Conservation (phyloP, 2,329 filamentous ascomycete species). For the Dissoconium aciculare region DNA sequence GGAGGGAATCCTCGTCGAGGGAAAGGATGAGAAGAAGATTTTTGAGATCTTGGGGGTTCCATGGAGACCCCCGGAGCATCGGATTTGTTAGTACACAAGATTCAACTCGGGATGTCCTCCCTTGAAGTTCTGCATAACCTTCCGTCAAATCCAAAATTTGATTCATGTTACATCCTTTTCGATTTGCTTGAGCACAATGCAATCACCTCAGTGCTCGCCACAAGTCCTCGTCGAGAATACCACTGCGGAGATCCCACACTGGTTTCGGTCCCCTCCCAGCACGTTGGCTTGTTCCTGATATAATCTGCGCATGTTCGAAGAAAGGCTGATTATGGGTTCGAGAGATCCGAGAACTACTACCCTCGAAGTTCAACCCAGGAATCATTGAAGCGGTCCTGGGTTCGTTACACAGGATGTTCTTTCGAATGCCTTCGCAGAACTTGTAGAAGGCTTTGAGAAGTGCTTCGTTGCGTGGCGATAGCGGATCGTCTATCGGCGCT, state of each 20-base stretch:
- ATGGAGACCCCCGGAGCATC: conserved; percentile 63
- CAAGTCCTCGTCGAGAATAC: not conserved
- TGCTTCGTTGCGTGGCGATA: conserved; percentile 11
- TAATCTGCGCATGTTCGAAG: not conserved
- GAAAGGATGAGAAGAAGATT: conserved; percentile 59
- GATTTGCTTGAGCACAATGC: too few relatives aligned
- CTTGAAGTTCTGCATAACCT: too few relatives aligned
- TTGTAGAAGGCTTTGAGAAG: conserved; percentile 9
- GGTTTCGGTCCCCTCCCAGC: not conserved
- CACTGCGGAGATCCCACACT: not conserved
- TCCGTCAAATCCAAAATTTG: too few relatives aligned
- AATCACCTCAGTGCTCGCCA: too few relatives aligned
- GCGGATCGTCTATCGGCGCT: conserved; percentile 11
- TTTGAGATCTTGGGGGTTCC: conserved; percentile 72
- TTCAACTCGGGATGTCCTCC: too few relatives aligned
- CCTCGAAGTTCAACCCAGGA: not conserved
- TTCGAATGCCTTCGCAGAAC: conserved; percentile 13
- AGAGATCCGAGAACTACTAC: not conserved
- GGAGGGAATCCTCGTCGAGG: conserved; percentile 58
- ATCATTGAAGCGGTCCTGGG: not conserved
- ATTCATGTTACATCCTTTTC: too few relatives aligned
- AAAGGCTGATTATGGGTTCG: not conserved
- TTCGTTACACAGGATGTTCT: conserved; percentile 6
- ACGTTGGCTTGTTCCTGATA: not conserved
- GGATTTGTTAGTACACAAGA: conserved; percentile 58